Evolutionary conservation across 106 monocot genomes (phyloP), one percentile per base, ranked within the genome.

Genomic region (Gastrodia elata): DNA sequence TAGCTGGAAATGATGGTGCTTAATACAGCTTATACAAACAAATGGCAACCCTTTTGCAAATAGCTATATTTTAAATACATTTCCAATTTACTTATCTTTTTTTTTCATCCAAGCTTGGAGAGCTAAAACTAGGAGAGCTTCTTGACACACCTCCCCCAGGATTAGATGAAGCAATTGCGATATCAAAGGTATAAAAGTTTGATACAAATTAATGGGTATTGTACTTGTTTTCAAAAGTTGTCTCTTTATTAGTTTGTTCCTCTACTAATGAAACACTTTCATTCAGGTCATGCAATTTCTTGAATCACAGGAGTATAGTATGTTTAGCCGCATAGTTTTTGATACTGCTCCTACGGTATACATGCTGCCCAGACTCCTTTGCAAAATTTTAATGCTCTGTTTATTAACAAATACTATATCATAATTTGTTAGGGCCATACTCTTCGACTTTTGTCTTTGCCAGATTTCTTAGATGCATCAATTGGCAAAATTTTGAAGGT

Each of bases 301-400:
- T 84, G 97, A 93, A 84, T 82, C 93, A 74, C 83, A 85, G 40
- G 90, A 97, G 25, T 97, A 88, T 70, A 86, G 82, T 59, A 93
- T 97, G 83, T 97, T 97, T 71, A 97, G 84, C 68, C 89, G 96
- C 59, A 97, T 97, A 72, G 80, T 97, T 56, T 97, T 96, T 74
- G 96, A 96, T 75, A 96, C 96, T 82, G 96, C 96, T 71, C 95
- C 95, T 14, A 96, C 96, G 27, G 96, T 96, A 86, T 90, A 83
- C 36, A 41, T 4, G 69, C 2, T 67, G 28, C 36, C 16, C 52
- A 3, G 18, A 42, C 24, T 77, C 6, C 2, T 24, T 39, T 35
- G 27, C 10, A 6, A 30, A 9, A 58, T 0, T 35, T 39, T 36
- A 2, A 56, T 42, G 25, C 28, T 48, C 13, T 76, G 26, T 15